Evolutionary conservation across 139 green algal genomes (phyloP).

Genomic region (Eudorina sp.): DNA sequence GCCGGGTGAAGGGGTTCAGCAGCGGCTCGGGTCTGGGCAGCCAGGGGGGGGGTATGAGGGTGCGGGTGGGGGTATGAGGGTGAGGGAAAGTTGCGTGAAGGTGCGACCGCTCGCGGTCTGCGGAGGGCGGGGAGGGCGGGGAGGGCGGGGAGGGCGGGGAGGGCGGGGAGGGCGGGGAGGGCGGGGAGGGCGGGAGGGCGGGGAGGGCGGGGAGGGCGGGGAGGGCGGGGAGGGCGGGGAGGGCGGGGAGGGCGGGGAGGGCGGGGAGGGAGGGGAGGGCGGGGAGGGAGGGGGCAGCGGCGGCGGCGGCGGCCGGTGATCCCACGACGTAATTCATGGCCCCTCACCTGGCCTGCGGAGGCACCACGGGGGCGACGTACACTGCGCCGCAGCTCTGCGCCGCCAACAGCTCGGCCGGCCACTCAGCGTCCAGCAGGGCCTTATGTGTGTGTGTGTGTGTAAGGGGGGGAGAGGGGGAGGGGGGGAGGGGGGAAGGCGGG

Average conservation of each 20-base stretch:
- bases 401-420: background rate
- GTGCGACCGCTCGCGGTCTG: background rate
- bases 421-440: background rate
- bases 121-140: background rate
- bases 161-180: background rate
- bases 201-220: too few relatives aligned
- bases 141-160: background rate
- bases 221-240: too few relatives aligned
- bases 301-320: background rate
- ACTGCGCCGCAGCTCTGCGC: background rate
- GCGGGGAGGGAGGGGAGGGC: background rate
- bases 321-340: background rate
- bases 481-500: background rate
- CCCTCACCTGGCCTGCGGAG: background rate
- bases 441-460: too few relatives aligned
- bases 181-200: background rate
- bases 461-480: background rate
- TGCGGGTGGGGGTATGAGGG: background rate
- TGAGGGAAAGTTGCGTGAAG: background rate
- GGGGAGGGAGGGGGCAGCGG: too few relatives aligned
- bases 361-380: background rate
- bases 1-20: background rate
- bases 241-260: background rate
- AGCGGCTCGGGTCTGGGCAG: background rate
- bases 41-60: background rate